Base-by-base conservation (phyloP, 1,284 basidiomycete species). In the Rhodotorula sp. region DNA sequence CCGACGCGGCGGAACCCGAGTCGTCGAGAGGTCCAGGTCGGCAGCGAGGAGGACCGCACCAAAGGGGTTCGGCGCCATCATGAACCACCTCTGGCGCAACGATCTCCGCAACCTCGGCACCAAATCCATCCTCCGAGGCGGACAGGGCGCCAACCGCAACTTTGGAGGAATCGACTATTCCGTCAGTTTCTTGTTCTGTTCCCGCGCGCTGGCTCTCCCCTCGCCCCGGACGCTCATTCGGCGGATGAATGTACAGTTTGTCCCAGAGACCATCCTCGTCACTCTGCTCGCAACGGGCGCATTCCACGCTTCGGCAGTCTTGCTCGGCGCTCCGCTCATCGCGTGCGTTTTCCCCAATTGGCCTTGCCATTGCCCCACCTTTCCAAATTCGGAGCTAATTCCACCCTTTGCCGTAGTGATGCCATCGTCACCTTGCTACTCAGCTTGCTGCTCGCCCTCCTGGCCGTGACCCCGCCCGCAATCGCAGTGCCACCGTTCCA, bases 291-390 rank as follows among this genome's bases (percentile, higher is more conserved):
- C 82, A 2, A 84, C 89, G 2, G 49, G 86, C 18, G 74, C 82
- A 7, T 80, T 86, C 26, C 84, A 88, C 70, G 72, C 80, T 55
- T 57, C 87, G 4, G 73, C 89, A 1, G 80, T 90, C 15, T 78
- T 91, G 18, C 88, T 95, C 71, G 93, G 93, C 2, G 91, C 91
- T 8, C 90, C 91, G 0, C 74, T 90, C 12, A 71, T 82, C 55
- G 85, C 83, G 88, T 88, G 77, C 75, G 84, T 81, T 10, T n/a
- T n/a, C n/a, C 37, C 37, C 37, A 8, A 12, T 42, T 42, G 10
- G 10, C 8, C 37, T 42, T 42, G 10, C 45, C 37, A 44, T 49
- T 48, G n/a, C n/a, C 22, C 44, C 58, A 64, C 68, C 10, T 68
- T 29, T 49, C 53, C 37, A 29, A 56, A 66, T 37, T 44, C 66